These are phyloP conservation scores for Exophiala sideris DNA, from an alignment of 2,329 filamentous ascomycete species.

Conservation along the genomic window DNA sequence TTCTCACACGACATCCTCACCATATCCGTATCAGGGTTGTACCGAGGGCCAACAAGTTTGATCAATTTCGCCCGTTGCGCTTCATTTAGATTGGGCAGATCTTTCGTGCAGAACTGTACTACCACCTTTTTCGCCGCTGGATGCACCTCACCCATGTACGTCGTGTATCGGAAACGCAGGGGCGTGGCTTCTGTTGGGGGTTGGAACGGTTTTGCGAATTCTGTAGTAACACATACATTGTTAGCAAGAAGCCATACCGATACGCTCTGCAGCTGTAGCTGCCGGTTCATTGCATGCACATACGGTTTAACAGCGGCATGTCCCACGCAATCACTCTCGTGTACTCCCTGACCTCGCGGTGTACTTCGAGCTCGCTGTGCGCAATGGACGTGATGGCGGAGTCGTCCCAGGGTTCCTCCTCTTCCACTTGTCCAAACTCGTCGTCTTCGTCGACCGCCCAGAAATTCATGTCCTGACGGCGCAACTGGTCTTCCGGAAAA, in stretches of 20 bases:
- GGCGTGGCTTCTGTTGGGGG: constrained; percentile 64
- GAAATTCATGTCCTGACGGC: constrained; percentile 34
- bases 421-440: constrained; percentile 45
- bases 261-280: no score
- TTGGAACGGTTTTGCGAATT: constrained; percentile 76
- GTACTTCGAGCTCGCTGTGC: constrained; percentile 82
- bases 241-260: constrained; percentile 13
- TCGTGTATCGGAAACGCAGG: constrained; percentile 93
- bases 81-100: constrained; percentile 58
- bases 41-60: constrained; percentile 81
- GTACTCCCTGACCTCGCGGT: constrained; percentile 85
- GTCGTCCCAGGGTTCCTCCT: constrained; percentile 60
- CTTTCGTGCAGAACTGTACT: constrained; percentile 75
- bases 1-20: constrained; percentile 89
- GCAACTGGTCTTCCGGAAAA: constrained; percentile 14
- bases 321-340: constrained; percentile 88
- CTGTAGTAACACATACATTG: constrained; percentile 44
- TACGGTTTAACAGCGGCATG: constrained; percentile 85
- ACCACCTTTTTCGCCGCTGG: constrained; percentile 92
- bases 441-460: constrained; percentile 43
- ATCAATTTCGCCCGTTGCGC: constrained; percentile 74
- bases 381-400: constrained; percentile 81
- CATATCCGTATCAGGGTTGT: constrained; percentile 77
- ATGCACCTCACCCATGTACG: constrained; percentile 91
- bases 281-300: constrained; percentile 36